Conservation (phyloP, 768 basidiomycete genomes). For the Boletus vermiculosoides region DNA sequence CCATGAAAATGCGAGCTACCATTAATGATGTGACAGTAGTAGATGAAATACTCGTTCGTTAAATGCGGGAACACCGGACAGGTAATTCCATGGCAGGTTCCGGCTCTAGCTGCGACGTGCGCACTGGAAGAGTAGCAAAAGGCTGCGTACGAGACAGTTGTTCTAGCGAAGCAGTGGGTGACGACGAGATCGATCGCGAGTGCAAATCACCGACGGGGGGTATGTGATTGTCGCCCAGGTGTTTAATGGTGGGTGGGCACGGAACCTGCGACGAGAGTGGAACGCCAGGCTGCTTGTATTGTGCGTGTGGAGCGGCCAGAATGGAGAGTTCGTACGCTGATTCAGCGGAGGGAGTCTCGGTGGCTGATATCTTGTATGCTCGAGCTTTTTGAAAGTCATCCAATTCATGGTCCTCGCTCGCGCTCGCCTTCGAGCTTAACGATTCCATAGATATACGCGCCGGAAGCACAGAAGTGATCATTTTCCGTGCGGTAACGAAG, state of each 20-base stretch:
- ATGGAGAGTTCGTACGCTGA: conserved; percentile 17
- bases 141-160: conserved; percentile 13
- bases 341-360: background rate
- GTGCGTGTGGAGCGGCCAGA: background rate
- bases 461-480: conserved; percentile 26
- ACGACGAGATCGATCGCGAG: background rate
- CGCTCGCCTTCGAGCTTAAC: conserved; percentile 26
- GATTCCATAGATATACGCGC: conserved; percentile 32
- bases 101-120: conserved; percentile 33
- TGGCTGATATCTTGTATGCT: background rate
- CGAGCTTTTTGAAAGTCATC: conserved; percentile 14
- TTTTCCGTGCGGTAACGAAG: conserved; percentile 20
- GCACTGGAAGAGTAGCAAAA: conserved; percentile 24
- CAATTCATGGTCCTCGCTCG: conserved; percentile 31
- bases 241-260: background rate
- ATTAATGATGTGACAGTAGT: background rate
- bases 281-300: background rate
- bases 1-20: background rate
- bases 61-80: conserved; percentile 5
- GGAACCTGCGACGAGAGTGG: background rate
- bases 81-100: conserved; percentile 34
- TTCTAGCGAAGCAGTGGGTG: background rate
- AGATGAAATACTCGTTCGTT: background rate
- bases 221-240: background rate
- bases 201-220: background rate